These are phyloP conservation scores for Fennellomyces sp. DNA, from an alignment of 371 early-diverging fungal species.

Conservation along the genomic window DNA sequence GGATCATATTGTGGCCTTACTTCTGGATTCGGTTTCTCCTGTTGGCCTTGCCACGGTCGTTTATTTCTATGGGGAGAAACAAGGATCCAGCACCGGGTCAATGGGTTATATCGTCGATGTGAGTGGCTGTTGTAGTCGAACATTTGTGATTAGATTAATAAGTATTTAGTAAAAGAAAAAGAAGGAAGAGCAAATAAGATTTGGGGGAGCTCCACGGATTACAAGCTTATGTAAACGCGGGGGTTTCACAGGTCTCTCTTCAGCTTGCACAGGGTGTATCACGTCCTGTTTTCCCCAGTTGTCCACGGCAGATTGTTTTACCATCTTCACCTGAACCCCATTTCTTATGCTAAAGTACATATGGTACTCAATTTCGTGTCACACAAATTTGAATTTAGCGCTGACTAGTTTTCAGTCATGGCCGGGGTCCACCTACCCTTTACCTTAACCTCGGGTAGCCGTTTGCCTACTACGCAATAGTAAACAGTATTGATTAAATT, in stretches of 20 bases:
- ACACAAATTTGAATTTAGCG: too few relatives aligned
- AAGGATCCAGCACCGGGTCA: slow-evolving; percentile 87
- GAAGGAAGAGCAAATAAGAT: not conserved
- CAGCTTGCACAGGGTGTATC: not conserved
- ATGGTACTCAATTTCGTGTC: too few relatives aligned
- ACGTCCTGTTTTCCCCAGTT: too few relatives aligned
- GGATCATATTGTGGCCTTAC: slow-evolving; percentile 72
- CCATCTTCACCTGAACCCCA: too few relatives aligned
- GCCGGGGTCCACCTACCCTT: too few relatives aligned
- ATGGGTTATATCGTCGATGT: slow-evolving; percentile 88
- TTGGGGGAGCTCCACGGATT: not conserved
- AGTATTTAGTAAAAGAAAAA: not conserved
- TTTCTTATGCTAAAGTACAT: too few relatives aligned
- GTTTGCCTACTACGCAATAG: too few relatives aligned
- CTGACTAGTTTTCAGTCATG: too few relatives aligned
- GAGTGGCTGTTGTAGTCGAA: slow-evolving; percentile 61
- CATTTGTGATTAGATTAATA: not conserved
- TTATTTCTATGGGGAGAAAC: slow-evolving; percentile 94
- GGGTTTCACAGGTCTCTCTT: not conserved
- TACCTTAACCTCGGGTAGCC: too few relatives aligned
- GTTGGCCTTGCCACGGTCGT: slow-evolving; percentile 91
- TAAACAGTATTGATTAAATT: too few relatives aligned
- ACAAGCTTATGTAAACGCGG: not conserved
- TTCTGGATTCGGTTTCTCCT: slow-evolving; percentile 50
- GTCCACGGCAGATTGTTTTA: too few relatives aligned